Evolutionary conservation across 2,329 filamentous ascomycete genomes (phyloP), one percentile per base, ranked within the genome.

Genomic region (Colletotrichum phormii): DNA sequence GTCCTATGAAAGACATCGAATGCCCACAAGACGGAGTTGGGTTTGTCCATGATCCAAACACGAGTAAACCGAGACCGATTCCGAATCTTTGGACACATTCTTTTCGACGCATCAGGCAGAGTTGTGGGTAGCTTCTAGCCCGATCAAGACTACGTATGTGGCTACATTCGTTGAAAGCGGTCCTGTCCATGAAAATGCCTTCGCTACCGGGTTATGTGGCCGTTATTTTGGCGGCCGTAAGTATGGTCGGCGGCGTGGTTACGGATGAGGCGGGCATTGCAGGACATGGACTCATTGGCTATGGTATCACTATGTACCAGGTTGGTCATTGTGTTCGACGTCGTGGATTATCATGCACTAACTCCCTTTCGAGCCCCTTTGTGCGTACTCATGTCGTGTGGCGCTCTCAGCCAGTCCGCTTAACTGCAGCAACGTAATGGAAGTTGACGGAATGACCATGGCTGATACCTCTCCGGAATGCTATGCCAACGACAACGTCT

Each of bases 291-390:
- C 68, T 82, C 22, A 80, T 83, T 42, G 82, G 82, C 62, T 79
- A 77, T 71, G 81, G 81, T 13, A 83, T 81, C 66, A 78, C 76
- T 0, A 79, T 83, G 75, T 82, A 81, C 74, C 65, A 82, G 13
- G 81, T 81, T 12, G 75, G 66, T 35, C 49, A 11, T 13, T 42
- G 37, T 12, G 18, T 15, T 33, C 24, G 8, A 9, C 31, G 1
- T 24, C 5, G 7, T 0, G 24, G 1, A 22, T 11, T 5, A 7
- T 15, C 12, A 22, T 24, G 5, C 5, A 29, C 58, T 62, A 51
- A 63, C 18, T 12, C 2, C 2, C 1, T 9, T 0, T 13, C 3
- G 13, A 69, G 66, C 66, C 66, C 0, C 33, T 79, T 0, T 84
- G 81, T 65, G 78, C 80, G 3, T 82, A 81, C 49, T 79, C 81